A percentile compares a stretch with the other conserved stretches of the same genome.
phyloP scores from a whole-genome alignment of 1,284 basidiomycete genomes.

The Ceratobasidium theobromae region DNA sequence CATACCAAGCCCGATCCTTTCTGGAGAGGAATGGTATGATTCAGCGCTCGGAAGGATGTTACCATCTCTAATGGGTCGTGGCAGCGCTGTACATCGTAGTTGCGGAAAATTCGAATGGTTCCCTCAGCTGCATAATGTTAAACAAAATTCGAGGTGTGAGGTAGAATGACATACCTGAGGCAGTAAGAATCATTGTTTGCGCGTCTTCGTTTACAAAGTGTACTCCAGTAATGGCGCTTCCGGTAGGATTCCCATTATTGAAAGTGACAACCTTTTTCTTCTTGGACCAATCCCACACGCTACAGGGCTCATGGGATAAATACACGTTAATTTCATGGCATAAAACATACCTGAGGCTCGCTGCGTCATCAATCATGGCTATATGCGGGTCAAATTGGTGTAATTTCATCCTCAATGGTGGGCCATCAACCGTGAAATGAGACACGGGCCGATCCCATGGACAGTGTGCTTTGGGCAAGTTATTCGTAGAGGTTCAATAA shows the following conservation, averaged over 20 bases:
- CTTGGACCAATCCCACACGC: slow-evolving; percentile 94
- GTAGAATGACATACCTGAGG: slow-evolving; percentile 59
- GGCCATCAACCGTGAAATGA: slow-evolving; percentile 66
- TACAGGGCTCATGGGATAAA: neutral
- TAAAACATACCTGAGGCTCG: slow-evolving; percentile 76
- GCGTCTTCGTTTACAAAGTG: slow-evolving; percentile 96
- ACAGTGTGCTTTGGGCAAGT: slow-evolving; percentile 56
- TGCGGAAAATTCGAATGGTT: slow-evolving; percentile 86
- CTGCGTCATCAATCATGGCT: slow-evolving; percentile 81
- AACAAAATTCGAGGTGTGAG: slow-evolving; percentile 8
- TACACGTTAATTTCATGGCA: neutral
- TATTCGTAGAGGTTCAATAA: slow-evolving; percentile 1
- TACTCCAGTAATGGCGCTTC: slow-evolving; percentile 85
- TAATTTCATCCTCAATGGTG: slow-evolving; percentile 80
- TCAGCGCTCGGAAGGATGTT: slow-evolving; percentile 88
- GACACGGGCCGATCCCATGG: slow-evolving; percentile 82
- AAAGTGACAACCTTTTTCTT: slow-evolving; percentile 79
- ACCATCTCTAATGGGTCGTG: slow-evolving; percentile 79
- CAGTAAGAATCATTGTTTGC: slow-evolving; percentile 86
- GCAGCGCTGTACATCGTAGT: slow-evolving; percentile 66
- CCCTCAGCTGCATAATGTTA: slow-evolving; percentile 69
- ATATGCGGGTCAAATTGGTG: slow-evolving; percentile 92
- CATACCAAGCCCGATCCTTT: slow-evolving; percentile 83
- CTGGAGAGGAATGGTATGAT: slow-evolving; percentile 67
- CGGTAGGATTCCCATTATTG: slow-evolving; percentile 83